Conservation (phyloP, 1,284 basidiomycete genomes). For the Stygiomarasmius scandens region DNA sequence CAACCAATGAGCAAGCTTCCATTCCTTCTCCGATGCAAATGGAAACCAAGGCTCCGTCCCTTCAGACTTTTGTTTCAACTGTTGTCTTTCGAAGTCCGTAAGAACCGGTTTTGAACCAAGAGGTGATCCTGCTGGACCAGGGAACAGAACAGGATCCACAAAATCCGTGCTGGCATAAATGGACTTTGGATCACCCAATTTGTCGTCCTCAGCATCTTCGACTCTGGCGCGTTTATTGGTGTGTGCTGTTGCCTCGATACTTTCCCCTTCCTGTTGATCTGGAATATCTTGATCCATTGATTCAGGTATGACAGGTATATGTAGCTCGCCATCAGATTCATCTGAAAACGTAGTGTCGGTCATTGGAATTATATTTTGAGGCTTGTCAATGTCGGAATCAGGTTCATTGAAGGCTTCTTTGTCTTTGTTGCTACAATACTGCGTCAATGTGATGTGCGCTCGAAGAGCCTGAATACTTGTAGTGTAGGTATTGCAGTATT, state of each 20-base stretch:
- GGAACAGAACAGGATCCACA: neutral
- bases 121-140: neutral
- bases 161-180: neutral
- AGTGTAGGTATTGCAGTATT: neutral
- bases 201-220: neutral
- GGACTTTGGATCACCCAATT: neutral
- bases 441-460: neutral
- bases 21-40: constrained; percentile 27
- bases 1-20: constrained; percentile 35
- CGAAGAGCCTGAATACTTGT: neutral
- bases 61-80: constrained; percentile 2
- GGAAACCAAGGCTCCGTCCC: constrained; percentile 22
- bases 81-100: constrained; percentile 19
- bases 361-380: neutral
- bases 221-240: neutral
- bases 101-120: neutral
- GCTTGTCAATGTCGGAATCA: neutral
- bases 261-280: neutral
- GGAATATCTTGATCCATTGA: too few species aligned
- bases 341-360: neutral
- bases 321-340: neutral
- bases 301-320: neutral
- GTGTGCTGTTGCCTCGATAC: neutral
- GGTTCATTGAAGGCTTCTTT: neutral
- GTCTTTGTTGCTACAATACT: neutral